Conservation (phyloP, 805 yeast genomes). For the Saccharomycopsis fibuligera region DNA sequence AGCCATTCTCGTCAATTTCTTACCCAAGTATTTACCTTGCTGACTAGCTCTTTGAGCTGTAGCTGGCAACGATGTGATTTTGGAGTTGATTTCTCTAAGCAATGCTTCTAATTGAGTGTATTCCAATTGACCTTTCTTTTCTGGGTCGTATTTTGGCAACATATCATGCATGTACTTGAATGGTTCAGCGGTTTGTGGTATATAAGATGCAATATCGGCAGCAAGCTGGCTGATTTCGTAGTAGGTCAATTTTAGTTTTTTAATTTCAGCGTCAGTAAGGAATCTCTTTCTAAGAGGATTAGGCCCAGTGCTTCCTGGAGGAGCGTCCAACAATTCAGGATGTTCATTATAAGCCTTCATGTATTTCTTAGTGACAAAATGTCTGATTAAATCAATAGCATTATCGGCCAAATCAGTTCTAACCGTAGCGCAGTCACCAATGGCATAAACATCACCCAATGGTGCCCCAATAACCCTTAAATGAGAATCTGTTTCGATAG, state of each 20-base stretch:
- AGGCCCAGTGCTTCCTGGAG: conserved; percentile 20
- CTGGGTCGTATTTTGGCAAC: conserved; percentile 46
- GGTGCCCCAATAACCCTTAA: conserved; percentile 65
- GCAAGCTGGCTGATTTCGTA: conserved; percentile 45
- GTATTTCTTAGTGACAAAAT: conserved; percentile 36
- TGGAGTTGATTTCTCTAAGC: conserved; percentile 50
- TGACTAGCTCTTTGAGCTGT: conserved; percentile 72
- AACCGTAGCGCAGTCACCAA: conserved; percentile 67
- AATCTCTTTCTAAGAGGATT: conserved; percentile 23
- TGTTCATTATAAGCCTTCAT: conserved; percentile 29
- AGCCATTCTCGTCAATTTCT: conserved; percentile 49
- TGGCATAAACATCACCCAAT: conserved; percentile 59
- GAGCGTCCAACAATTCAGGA: conserved; percentile 14
- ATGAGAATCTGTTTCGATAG: conserved; percentile 74
- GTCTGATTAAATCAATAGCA: conserved; percentile 44
- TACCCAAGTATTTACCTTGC: conserved; percentile 62
- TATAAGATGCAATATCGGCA: conserved; percentile 40
- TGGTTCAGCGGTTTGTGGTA: conserved; percentile 56
- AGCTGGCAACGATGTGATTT: conserved; percentile 63
- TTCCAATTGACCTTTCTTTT: conserved; percentile 42
- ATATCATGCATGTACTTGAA: conserved; percentile 43
- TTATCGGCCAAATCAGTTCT: conserved; percentile 54
- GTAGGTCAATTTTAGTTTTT: conserved; percentile 40
- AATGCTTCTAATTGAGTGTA: conserved; percentile 45
- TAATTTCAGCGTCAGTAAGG: conserved; percentile 46